Percentiles rank a stretch among this genome's conserved stretches.
These are phyloP conservation scores for Ustilago hordei DNA, from an alignment of 1,284 basidiomycete species.

Conservation along the genomic window DNA sequence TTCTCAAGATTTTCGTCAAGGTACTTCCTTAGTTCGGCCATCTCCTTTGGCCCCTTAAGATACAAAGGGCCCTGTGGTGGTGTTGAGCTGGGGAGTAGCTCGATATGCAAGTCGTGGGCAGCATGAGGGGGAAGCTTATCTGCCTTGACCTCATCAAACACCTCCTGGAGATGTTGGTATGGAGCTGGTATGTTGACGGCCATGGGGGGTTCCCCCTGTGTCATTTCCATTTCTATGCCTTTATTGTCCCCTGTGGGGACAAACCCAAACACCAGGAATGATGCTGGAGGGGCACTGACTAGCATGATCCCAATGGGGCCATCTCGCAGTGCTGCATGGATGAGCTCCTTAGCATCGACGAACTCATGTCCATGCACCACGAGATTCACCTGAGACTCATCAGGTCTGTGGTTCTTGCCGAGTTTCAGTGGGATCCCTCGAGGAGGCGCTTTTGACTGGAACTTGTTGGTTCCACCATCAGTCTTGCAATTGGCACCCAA, in stretches of 20 bases:
- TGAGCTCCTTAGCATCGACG: neutral
- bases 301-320: neutral
- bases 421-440: no score
- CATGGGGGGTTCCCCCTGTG: no score
- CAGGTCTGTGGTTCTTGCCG: no score
- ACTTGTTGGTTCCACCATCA: no score
- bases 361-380: neutral
- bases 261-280: no score
- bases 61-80: conserved; percentile 7
- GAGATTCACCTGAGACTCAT: no score
- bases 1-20: no score
- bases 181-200: neutral
- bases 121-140: conserved; percentile 1
- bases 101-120: neutral
- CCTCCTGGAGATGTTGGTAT: conserved; percentile 1
- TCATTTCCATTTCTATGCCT: neutral
- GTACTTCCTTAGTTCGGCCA: conserved; percentile 5
- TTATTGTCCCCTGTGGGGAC: no score
- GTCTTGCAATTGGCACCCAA: no score
- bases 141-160: conserved; percentile 4
- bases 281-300: neutral
- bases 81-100: neutral
- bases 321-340: neutral
- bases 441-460: no score
- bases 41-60: conserved; percentile 2